These are phyloP conservation scores for Cryptococcus sp. DNA, from an alignment of 1,284 basidiomycete species.

Conservation along the genomic window DNA sequence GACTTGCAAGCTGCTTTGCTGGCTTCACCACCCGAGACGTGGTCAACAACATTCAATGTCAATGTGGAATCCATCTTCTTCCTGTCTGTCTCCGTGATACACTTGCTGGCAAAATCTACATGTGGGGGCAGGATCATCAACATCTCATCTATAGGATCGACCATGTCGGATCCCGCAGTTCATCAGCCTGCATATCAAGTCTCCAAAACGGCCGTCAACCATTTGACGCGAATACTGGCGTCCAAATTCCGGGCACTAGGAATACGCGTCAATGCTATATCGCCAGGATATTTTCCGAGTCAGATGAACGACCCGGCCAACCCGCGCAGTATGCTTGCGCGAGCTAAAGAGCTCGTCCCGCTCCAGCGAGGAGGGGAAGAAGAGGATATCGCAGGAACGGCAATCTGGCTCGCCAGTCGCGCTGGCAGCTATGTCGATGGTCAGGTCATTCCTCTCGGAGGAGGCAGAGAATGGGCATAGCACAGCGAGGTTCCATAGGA, in stretches of 20 bases:
- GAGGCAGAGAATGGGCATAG: conserved; percentile 29
- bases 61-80: conserved; percentile 29
- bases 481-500: no score
- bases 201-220: conserved; percentile 50
- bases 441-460: conserved; percentile 22
- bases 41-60: conserved; percentile 22
- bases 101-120: conserved; percentile 21
- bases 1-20: conserved; percentile 28
- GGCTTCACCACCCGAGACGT: conserved; percentile 19
- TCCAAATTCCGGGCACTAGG: conserved; percentile 28
- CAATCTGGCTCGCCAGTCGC: conserved; percentile 29
- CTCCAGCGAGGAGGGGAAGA: conserved; percentile 29
- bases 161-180: conserved; percentile 29
- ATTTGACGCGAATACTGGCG: conserved; percentile 34
- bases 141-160: conserved; percentile 28
- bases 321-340: conserved; percentile 24
- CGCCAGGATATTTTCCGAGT: conserved; percentile 31
- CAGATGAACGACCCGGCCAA: conserved; percentile 33
- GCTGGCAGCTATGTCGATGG: conserved; percentile 33
- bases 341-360: conserved; percentile 26
- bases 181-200: conserved; percentile 41
- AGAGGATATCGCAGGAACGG: conserved; percentile 31
- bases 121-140: conserved; percentile 29
- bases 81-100: conserved; percentile 23
- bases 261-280: conserved; percentile 29